phyloP scores from a whole-genome alignment of 2,329 filamentous ascomycete genomes.

The Fusarium sp. region DNA sequence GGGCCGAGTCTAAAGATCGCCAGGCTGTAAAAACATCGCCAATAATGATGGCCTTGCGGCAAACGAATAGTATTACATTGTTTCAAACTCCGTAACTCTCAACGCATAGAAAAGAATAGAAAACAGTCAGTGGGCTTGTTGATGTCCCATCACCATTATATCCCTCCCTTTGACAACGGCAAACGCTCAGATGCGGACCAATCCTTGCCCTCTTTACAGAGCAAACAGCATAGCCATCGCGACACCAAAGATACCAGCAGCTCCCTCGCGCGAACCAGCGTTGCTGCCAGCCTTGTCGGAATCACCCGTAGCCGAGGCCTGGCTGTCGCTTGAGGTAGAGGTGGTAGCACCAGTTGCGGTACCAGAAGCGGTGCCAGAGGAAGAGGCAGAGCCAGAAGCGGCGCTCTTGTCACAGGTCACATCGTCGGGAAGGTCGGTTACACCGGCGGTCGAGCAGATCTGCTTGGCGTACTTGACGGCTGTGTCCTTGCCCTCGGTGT shows the following conservation, averaged over 20 bases:
- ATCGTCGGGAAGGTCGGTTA: conserved; percentile 52
- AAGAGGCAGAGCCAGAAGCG: conserved; percentile 11
- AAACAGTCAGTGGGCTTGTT: neutral
- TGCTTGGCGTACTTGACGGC: conserved; percentile 55
- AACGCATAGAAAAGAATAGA: conserved; percentile 21
- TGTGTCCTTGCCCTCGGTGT: conserved; percentile 48
- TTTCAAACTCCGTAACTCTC: conserved; percentile 29
- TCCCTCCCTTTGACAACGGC: conserved; percentile 10
- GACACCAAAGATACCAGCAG: conserved; percentile 46
- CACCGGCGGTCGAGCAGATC: conserved; percentile 55
- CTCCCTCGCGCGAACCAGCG: conserved; percentile 28
- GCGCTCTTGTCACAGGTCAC: conserved; percentile 52
- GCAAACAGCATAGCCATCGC: conserved; percentile 48
- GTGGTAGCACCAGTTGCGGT: conserved; percentile 9
- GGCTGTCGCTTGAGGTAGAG: conserved; percentile 24
- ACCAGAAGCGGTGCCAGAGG: conserved; percentile 7
- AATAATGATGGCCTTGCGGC: conserved; percentile 19
- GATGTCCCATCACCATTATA: conserved; percentile 1
- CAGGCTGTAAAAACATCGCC: neutral
- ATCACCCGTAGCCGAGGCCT: conserved; percentile 5
- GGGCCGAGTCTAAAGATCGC: neutral
- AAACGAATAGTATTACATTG: conserved; percentile 26
- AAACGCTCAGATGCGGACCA: neutral
- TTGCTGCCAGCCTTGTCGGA: conserved; percentile 2
- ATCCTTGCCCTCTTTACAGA: conserved; percentile 36